A percentile compares a stretch with the other conserved stretches of the same genome.
These are phyloP conservation scores for Kwoniella bestiolae DNA, from an alignment of 768 basidiomycete species.

Conservation along the genomic window DNA sequence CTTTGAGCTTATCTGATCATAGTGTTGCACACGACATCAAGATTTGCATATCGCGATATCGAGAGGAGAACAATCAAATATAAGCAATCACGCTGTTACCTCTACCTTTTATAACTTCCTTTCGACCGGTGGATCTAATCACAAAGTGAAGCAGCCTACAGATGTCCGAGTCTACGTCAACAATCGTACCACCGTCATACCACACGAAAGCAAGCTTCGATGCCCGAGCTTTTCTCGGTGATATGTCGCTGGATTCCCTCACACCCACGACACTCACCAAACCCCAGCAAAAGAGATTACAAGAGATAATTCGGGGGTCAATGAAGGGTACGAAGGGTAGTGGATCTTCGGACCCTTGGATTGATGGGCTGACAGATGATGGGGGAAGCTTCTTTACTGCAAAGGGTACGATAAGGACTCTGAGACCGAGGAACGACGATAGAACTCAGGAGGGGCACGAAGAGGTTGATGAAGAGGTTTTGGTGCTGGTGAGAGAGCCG, in stretches of 20 bases:
- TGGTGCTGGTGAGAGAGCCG: slow-evolving; percentile 13
- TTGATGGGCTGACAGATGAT: slow-evolving; percentile 16
- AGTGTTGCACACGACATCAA: too few relatives aligned
- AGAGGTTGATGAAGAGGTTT: slow-evolving; percentile 12
- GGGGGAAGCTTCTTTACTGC: slow-evolving; percentile 23
- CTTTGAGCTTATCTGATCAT: not conserved
- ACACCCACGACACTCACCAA: slow-evolving; percentile 15
- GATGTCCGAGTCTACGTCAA: not conserved
- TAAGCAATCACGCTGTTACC: too few relatives aligned
- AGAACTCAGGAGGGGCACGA: not conserved
- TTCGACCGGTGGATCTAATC: too few relatives aligned
- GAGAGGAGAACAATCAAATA: too few relatives aligned
- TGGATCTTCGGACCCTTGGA: not conserved
- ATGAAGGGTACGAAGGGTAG: slow-evolving; percentile 2
- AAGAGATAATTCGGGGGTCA: slow-evolving; percentile 11
- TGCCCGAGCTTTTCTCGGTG: not conserved
- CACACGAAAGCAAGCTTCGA: not conserved
- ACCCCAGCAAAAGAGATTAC: slow-evolving; percentile 14
- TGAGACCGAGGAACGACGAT: not conserved
- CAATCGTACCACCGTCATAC: not conserved
- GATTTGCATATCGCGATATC: not conserved
- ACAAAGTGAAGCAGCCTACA: too few relatives aligned
- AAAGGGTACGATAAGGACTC: slow-evolving; percentile 11
- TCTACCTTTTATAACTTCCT: too few relatives aligned
- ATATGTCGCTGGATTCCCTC: slow-evolving; percentile 19